Evolutionary conservation across 331 rosid genomes (phyloP).

Genomic region (Dryas integrifolia): DNA sequence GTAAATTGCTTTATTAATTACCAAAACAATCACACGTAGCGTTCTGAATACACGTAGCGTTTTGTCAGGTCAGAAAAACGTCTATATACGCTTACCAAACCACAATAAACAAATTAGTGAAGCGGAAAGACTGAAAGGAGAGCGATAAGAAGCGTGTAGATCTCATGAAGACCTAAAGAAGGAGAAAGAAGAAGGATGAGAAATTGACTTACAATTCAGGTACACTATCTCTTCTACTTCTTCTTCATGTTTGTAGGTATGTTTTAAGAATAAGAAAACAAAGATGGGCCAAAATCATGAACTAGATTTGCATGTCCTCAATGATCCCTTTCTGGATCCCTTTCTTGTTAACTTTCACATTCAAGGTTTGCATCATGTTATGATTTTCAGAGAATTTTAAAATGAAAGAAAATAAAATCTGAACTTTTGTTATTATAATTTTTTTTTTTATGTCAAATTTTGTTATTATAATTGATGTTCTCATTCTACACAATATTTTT

Average conservation of each 20-base stretch:
- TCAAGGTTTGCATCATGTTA: background rate
- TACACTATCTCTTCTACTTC: conserved; percentile 2
- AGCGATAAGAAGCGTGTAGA: background rate
- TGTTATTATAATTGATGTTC: background rate
- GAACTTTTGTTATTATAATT: too few species aligned
- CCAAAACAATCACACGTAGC: too few species aligned
- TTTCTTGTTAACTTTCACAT: background rate
- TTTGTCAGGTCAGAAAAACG: background rate
- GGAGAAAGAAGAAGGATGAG: background rate
- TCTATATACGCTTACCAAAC: background rate
- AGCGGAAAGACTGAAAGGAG: background rate
- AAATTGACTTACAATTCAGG: conserved; percentile 15
- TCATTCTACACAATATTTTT: background rate
- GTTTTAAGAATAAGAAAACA: background rate
- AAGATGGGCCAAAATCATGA: background rate
- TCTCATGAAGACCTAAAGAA: background rate
- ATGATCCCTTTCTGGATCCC: background rate
- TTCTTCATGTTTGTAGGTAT: background rate
- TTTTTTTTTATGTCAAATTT: background rate
- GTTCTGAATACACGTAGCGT: too few species aligned
- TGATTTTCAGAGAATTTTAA: background rate
- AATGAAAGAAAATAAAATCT: background rate
- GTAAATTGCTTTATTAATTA: too few species aligned
- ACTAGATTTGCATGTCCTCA: background rate
- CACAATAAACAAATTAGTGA: background rate